These are phyloP conservation scores for Annulohypoxylon truncatum DNA, from an alignment of 2,329 filamentous ascomycete genomes.

Conservation along the genomic window DNA sequence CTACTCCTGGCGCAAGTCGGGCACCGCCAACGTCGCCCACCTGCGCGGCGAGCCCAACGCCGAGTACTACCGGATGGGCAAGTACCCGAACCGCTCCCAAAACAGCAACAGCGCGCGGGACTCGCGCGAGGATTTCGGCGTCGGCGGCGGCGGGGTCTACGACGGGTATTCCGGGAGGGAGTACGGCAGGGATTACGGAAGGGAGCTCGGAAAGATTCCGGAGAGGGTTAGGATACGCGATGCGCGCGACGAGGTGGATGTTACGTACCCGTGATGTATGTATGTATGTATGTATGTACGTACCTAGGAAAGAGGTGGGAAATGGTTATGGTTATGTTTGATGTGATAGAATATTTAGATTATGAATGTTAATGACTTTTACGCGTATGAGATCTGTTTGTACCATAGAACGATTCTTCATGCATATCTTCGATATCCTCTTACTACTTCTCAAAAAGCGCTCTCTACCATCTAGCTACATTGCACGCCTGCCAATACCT, in stretches of 20 bases:
- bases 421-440: no score
- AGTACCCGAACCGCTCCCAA: neutral
- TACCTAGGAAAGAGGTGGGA: neutral
- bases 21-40: neutral
- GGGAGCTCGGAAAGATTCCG: constrained; percentile 1
- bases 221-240: constrained; percentile 3
- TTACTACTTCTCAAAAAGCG: no score
- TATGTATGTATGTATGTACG: neutral
- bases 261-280: neutral
- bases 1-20: constrained; percentile 27
- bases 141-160: neutral
- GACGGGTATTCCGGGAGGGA: neutral
- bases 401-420: no score
- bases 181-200: neutral
- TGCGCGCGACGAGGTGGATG: neutral
- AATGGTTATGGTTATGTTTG: neutral
- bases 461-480: no score
- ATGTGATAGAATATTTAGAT: neutral
- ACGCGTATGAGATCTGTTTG: no score
- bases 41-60: constrained; percentile 1
- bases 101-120: neutral
- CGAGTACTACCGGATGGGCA: constrained; percentile 24
- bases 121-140: neutral
- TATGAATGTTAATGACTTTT: neutral
- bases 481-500: no score